These are phyloP conservation scores for Ulota crispa DNA, from an alignment of 225 moss, liverwort and hornwort species.

Conservation along the genomic window DNA sequence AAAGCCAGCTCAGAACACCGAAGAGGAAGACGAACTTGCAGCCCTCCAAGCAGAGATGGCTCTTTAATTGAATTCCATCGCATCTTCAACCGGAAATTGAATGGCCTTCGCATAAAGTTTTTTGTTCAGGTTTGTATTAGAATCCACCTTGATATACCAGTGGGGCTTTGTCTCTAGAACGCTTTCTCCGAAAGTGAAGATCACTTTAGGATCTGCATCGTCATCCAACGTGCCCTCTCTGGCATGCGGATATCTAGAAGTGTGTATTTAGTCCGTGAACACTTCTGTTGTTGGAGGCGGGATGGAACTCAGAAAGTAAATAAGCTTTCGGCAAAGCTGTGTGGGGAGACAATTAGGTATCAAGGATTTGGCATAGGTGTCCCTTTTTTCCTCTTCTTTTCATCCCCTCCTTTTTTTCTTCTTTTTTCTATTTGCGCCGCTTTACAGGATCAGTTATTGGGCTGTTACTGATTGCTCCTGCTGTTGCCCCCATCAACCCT, in stretches of 20 bases:
- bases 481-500: constrained; percentile 41
- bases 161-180: constrained; percentile 42
- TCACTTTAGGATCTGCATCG: constrained; percentile 28
- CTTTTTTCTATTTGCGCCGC: background rate
- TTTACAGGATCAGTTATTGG: constrained; percentile 40
- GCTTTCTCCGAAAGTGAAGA: constrained; percentile 40
- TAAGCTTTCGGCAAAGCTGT: constrained; percentile 49
- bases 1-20: constrained; percentile 64
- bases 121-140: constrained; percentile 52
- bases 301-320: constrained; percentile 43
- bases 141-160: constrained; percentile 47
- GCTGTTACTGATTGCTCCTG: constrained; percentile 35
- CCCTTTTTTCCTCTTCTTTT: constrained; percentile 15
- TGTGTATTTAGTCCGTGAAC: constrained; percentile 30
- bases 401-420: background rate
- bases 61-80: constrained; percentile 31
- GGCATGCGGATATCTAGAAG: constrained; percentile 31
- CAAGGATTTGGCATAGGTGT: constrained; percentile 42
- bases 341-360: constrained; percentile 41
- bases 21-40: constrained; percentile 65
- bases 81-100: constrained; percentile 17
- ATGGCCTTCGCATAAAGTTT: constrained; percentile 37
- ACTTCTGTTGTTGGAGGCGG: constrained; percentile 33
- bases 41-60: constrained; percentile 70
- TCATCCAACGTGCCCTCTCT: constrained; percentile 20